Evolutionary conservation across 2,329 filamentous ascomycete genomes (phyloP), one percentile per base, ranked within the genome.

Genomic region (Pyrenochaeta sp.): DNA sequence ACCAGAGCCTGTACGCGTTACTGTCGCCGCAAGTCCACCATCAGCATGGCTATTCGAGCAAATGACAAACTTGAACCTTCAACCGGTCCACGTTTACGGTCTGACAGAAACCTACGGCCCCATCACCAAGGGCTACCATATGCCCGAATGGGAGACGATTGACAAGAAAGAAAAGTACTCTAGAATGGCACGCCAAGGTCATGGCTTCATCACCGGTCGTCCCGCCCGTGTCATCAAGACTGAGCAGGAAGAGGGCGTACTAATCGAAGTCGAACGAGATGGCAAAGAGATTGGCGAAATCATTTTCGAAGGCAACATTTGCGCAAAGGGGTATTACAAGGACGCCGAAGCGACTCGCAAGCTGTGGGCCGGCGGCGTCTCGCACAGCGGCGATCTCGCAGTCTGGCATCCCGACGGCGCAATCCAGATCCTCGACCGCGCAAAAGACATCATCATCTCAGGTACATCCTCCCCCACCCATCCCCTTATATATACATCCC

Each of bases 371-470:
- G 94, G 94, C 6, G 92, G 92, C 3, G 90, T 86, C 14, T 75
- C 91, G 60, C 94, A 96, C 73, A 93, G 88, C 11, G 94, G 94
- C 0, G 94, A 99, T 69, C 73, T 99, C 35, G 94, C 94, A 1
- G 92, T 97, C 1, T 92, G 89, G 88, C 90, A 96, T 74, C 81
- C 87, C 0, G 94, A 97, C 67, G 92, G 93, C 2, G 88, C 89
- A 44, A 86, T 91, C 30, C 90, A 97, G 76, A 96, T 99, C 53
- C 77, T 95, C 45, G 94, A 99, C 72, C 82, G 94, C 14, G 89
- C 90, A 10, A 99, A 99, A 77, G 94, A 99, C 67, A 96, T 99
- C 39, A 99, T 99, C 63, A 99, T 99, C 52, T 95, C 89, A 39
- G 89, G 89, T 89, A 77, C 58, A 80, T 70, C 35, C 21, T 18